Conservation (phyloP, 2,329 filamentous ascomycete genomes). For the Pestalotiopsis fici region DNA sequence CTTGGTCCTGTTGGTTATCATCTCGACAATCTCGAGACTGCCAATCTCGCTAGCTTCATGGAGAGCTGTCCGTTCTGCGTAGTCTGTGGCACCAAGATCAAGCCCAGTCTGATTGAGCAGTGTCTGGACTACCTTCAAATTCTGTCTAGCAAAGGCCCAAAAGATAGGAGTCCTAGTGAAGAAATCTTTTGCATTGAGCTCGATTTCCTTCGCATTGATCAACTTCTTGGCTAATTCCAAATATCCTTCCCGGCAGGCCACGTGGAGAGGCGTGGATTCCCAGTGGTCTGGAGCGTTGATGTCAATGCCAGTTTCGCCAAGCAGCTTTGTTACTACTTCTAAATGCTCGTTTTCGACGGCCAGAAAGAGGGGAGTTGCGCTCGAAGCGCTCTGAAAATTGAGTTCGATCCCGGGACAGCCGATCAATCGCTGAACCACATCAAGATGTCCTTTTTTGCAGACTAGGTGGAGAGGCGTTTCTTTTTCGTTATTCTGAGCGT, state of each 20-base stretch:
- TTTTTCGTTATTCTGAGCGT: not conserved
- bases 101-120: no score
- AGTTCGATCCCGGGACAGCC: not conserved
- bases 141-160: no score
- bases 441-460: not conserved
- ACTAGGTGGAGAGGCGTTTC: not conserved
- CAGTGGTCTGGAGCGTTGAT: not conserved
- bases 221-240: not conserved
- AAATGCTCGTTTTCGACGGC: not conserved
- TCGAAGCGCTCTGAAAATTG: not conserved
- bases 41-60: no score
- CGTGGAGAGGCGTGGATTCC: not conserved
- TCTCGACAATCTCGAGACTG: no score
- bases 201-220: not conserved
- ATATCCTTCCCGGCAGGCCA: not conserved
- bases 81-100: no score
- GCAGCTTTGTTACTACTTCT: not conserved
- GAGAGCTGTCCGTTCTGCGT: no score
- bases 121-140: no score
- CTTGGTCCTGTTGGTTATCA: no score
- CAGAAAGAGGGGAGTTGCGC: not conserved
- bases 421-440: not conserved
- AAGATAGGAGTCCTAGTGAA: no score
- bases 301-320: not conserved
- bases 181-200: no score